These are phyloP conservation scores for Phallus indusiatus DNA, from an alignment of 768 basidiomycete species.

Conservation along the genomic window DNA sequence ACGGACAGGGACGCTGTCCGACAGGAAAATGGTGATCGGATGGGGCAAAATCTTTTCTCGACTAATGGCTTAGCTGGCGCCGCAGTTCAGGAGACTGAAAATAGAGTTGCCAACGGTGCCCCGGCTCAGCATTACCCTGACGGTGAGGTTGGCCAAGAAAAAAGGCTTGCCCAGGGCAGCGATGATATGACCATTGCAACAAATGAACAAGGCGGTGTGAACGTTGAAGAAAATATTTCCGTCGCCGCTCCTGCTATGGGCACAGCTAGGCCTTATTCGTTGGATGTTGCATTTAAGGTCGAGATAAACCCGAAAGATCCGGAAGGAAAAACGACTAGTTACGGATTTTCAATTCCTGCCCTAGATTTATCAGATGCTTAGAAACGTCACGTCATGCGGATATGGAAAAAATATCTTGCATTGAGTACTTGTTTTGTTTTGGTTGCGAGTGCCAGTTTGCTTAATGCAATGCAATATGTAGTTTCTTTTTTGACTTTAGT, in stretches of 20 bases:
- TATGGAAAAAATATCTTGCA: not conserved
- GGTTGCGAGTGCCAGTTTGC: not conserved
- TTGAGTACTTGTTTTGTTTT: not conserved
- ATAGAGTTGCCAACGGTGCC: not conserved
- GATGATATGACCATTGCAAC: slow-evolving; percentile 7
- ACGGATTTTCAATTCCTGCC: slow-evolving; percentile 11
- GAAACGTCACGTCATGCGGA: not conserved
- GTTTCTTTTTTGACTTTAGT: not conserved
- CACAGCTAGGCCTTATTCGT: slow-evolving; percentile 6
- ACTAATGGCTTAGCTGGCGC: not conserved
- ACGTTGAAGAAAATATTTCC: slow-evolving; percentile 3
- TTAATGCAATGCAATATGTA: not conserved
- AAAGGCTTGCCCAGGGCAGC: not conserved
- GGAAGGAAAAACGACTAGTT: slow-evolving; percentile 8
- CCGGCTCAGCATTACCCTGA: too few relatives aligned
- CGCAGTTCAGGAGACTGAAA: not conserved
- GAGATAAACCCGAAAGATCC: slow-evolving; percentile 11
- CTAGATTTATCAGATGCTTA: slow-evolving; percentile 1
- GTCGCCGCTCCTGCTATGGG: slow-evolving; percentile 7
- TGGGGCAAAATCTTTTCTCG: too few relatives aligned
- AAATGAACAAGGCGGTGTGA: slow-evolving; percentile 3
- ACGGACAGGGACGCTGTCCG: too few relatives aligned
- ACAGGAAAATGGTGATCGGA: too few relatives aligned
- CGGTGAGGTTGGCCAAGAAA: not conserved
- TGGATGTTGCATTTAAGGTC: slow-evolving; percentile 10